Conservation (phyloP, 495 filamentous ascomycete genomes). For the Neurospora tetrasperma region DNA sequence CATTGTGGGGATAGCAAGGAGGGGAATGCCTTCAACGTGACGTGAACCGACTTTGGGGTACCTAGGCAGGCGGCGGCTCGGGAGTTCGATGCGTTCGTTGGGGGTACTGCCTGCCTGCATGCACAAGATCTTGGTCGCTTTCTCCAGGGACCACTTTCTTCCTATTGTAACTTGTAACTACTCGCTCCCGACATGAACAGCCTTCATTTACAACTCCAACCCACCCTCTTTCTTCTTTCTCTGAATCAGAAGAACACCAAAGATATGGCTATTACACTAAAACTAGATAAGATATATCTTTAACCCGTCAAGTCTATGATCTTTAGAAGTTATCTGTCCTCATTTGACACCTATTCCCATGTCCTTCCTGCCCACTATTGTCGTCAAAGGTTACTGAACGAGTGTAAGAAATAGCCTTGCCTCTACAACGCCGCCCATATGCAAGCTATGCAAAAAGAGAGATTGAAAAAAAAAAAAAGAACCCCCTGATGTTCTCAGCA, state of each 20-base stretch:
- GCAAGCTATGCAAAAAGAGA: not conserved
- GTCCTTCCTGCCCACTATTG: not conserved
- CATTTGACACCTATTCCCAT: not conserved
- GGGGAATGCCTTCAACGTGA: not conserved
- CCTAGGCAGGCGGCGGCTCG: not conserved
- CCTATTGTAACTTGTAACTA: not conserved
- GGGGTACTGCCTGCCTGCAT: not conserved
- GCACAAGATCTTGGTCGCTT: not conserved
- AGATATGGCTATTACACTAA: slow-evolving; percentile 1
- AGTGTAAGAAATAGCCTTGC: slow-evolving; percentile 1
- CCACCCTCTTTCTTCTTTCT: not conserved
- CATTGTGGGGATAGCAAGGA: not conserved
- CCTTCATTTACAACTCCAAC: not conserved
- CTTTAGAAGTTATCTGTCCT: not conserved
- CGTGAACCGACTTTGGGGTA: not conserved
- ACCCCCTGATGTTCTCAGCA: not conserved
- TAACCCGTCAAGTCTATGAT: not conserved
- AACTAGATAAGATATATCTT: not conserved
- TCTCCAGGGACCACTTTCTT: not conserved
- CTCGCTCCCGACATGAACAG: not conserved
- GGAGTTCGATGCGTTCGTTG: not conserved
- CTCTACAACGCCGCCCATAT: not conserved
- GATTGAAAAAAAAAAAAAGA: not conserved
- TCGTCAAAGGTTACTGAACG: not conserved
- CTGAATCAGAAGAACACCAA: not conserved